Evolutionary conservation across 2,329 filamentous ascomycete species (phyloP).

Genomic region (Pseudocercospora fuligena): DNA sequence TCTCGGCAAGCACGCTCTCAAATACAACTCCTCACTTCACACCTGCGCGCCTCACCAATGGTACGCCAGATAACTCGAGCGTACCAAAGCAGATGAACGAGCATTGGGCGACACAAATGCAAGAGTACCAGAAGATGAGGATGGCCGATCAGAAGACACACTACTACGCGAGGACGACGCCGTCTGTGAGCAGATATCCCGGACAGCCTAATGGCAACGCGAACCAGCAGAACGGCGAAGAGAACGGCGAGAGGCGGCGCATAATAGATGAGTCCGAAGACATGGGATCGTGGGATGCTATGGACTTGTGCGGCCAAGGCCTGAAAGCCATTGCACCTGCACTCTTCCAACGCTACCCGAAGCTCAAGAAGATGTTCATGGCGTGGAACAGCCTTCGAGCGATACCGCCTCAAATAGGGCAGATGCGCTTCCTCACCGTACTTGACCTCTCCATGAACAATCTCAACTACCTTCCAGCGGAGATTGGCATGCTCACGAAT

Average conservation of each 20-base stretch:
- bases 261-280: slow-evolving; percentile 61
- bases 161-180: slow-evolving; percentile 74
- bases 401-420: slow-evolving; percentile 80
- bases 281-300: slow-evolving; percentile 76
- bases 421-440: slow-evolving; percentile 77
- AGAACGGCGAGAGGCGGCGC: slow-evolving; percentile 67
- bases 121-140: slow-evolving; percentile 45
- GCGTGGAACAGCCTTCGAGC: slow-evolving; percentile 87
- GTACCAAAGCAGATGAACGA: slow-evolving; percentile 64
- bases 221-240: slow-evolving; percentile 52
- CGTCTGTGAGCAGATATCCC: slow-evolving; percentile 35
- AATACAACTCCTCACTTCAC: slow-evolving; percentile 68
- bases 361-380: slow-evolving; percentile 89
- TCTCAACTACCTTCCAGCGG: slow-evolving; percentile 77
- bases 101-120: slow-evolving; percentile 88
- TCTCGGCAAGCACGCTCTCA: slow-evolving; percentile 65
- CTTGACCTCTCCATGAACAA: slow-evolving; percentile 91
- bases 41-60: slow-evolving; percentile 62
- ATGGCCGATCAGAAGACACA: slow-evolving; percentile 52
- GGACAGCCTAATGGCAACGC: slow-evolving; percentile 19
- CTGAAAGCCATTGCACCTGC: slow-evolving; percentile 78
- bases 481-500: slow-evolving; percentile 96
- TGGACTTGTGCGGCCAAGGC: slow-evolving; percentile 96
- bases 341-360: slow-evolving; percentile 80
- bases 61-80: slow-evolving; percentile 57